Base-by-base conservation (phyloP, 768 basidiomycete species). In the Tremella yokohamensis region DNA sequence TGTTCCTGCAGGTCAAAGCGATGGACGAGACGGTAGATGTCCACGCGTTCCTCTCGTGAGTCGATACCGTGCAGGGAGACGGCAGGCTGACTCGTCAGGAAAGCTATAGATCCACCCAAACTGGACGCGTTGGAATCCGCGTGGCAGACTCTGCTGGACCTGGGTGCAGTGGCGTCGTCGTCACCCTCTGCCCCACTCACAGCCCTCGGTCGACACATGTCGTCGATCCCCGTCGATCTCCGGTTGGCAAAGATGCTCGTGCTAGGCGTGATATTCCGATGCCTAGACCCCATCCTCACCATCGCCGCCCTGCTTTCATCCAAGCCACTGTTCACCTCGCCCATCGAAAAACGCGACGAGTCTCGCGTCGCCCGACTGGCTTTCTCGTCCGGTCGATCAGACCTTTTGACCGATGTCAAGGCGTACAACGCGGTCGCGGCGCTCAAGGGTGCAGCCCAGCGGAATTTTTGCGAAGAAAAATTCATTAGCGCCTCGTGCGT, bases 161-260 rank as follows among this genome's bases (percentile, higher is more conserved):
- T 97, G 0, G 90, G 89, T 2, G 91, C 90, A 1, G 79, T 93
- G 9, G 83, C 82, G 8, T 85, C 84, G 4, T 74, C 76, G 47
- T 66, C 72, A 24, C 63, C 73, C 42, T 75, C 73, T n/a, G 76
- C 75, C 2, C 80, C 79, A 47, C 74, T 94, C 34, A 96, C 90
- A 0, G 84, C 92, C 1, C 79, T 97, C 6, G 93, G 93, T 9
- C 80, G 83, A 62, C 85, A 94, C 72, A 44, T 20, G 16, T 52
- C 88, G 1, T 82, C 85, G 77, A 81, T 96, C n/a, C 92, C 92
- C 0, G 79, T 94, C 13, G 93, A 97, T 76, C 79, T 93, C 9
- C 82, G 90, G 40, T 81, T 97, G 24, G 89, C 84, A 8, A 97
- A 96, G 88, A 93, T 97, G 88, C 83, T 97, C 20, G 83, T 96